Evolutionary conservation across 2,329 filamentous ascomycete genomes (phyloP), one percentile per base, ranked within the genome.

Genomic region (Cladophialophora yegresii): DNA sequence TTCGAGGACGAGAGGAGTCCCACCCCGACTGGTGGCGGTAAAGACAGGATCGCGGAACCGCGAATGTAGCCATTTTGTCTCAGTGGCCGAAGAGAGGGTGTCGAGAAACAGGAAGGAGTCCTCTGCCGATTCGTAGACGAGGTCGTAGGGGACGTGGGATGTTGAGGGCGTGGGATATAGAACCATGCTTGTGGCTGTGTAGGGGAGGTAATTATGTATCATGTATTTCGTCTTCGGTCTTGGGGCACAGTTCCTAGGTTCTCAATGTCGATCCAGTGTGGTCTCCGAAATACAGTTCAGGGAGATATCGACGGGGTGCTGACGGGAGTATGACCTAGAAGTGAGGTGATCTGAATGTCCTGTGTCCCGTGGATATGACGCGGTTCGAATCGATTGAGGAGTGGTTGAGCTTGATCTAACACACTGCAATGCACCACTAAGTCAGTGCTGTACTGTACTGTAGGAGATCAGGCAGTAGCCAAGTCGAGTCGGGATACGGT

Each of bases 31-130:
- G 12, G 36, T 28, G 7, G 30, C 22, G 9, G 13, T 26, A 23
- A 20, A 57, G 3, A 9, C 10, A 40, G 36, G 20, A 26, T 53
- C 26, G 68, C 70, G 70, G 74, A 96, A 96, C 50, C 85, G 85
- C 4, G 77, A 63, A 20, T 81, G 81, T 22, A 97, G 85, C 76
- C 92, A 96, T 26, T 79, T 70, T 3, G 82, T 85, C 77, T 96
- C 92, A 1, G 84, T 75, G 0, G 81, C 64, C 1, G 88, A 89
- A 0, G 93, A 93, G 51, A 99, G 84, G 0, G 93, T 96, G 79
- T 99, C 93, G 32, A 99, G 86, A 55, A 99, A 85, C 51, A 99
- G 85, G 75, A 92, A 99, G 4, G 93, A 97, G 80, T 99, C 95
- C 78, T 99, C 95, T 10, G 93, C 89, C 40, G 95, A 95, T 75